Conservation (phyloP, 345 rosid genomes). For the Salix arbutifolia region DNA sequence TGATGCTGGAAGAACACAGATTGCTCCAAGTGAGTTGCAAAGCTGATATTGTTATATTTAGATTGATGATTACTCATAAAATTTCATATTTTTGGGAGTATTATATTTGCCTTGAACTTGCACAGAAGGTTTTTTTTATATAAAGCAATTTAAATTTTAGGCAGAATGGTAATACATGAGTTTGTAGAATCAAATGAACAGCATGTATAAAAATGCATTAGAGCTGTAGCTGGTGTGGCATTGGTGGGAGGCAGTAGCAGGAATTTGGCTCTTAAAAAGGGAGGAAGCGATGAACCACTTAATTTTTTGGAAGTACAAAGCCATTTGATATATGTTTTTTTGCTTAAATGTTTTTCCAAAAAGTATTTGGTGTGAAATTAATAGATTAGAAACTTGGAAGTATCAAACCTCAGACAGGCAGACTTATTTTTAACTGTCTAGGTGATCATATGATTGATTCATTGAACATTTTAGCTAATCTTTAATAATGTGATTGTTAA, state of each 20-base stretch:
- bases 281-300: neutral
- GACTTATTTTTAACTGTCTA: neutral
- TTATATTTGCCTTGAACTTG: neutral
- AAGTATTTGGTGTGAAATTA: neutral
- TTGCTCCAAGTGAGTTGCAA: slow-evolving; percentile 87
- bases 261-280: neutral
- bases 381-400: neutral
- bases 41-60: slow-evolving; percentile 1
- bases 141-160: neutral
- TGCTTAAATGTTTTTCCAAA: neutral
- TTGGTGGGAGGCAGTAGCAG: neutral
- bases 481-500: neutral
- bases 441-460: neutral
- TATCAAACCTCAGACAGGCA: neutral
- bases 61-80: neutral
- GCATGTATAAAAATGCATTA: neutral
- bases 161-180: neutral
- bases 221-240: neutral
- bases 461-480: neutral
- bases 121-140: neutral
- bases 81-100: neutral
- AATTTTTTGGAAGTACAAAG: neutral
- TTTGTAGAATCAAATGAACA: neutral
- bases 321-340: neutral
- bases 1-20: slow-evolving; percentile 98